A percentile compares a stretch with the other conserved stretches of the same genome.
These are phyloP conservation scores for Globisporangium cederbergense DNA, from an alignment of 352 stramenopile genomes.

Conservation along the genomic window DNA sequence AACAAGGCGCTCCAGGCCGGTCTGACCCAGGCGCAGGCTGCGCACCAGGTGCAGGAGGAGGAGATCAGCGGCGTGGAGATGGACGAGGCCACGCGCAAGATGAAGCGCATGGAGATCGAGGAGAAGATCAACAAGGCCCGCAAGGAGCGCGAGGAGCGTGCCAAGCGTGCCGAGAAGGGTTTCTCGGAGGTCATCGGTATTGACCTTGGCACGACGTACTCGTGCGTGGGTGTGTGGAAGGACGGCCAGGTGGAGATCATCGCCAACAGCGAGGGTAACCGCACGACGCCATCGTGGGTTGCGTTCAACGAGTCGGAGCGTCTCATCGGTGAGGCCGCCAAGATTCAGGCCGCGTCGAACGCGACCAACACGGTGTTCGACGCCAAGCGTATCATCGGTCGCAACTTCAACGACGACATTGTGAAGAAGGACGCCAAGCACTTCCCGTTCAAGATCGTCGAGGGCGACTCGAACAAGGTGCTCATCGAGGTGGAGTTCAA, in stretches of 20 bases:
- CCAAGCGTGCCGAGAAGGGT: slow-evolving; percentile 80
- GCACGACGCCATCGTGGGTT: slow-evolving; percentile 95
- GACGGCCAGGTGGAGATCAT: slow-evolving; percentile 97
- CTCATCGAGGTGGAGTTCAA: slow-evolving; percentile 75
- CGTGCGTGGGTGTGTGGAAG: slow-evolving; percentile 96
- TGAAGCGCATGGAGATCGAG: slow-evolving; percentile 89
- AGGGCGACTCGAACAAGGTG: slow-evolving; percentile 59
- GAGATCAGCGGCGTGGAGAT: slow-evolving; percentile 84
- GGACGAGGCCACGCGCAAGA: slow-evolving; percentile 87
- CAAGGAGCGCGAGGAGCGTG: slow-evolving; percentile 81
- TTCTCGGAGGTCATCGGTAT: slow-evolving; percentile 91
- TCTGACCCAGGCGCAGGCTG: slow-evolving; percentile 79
- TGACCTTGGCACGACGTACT: slow-evolving; percentile 97
- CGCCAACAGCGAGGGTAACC: slow-evolving; percentile 94
- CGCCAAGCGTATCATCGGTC: slow-evolving; percentile 95
- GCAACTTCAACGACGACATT: slow-evolving; percentile 89
- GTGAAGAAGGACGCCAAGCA: slow-evolving; percentile 82
- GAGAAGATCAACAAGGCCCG: slow-evolving; percentile 89
- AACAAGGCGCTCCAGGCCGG: slow-evolving; percentile 84
- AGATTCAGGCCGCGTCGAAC: slow-evolving; percentile 93
- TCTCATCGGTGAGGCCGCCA: slow-evolving; percentile 94
- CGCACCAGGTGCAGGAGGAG: slow-evolving; percentile 81
- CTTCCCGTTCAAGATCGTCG: slow-evolving; percentile 66
- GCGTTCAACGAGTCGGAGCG: slow-evolving; percentile 94
- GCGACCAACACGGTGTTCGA: slow-evolving; percentile 95